phyloP scores from a whole-genome alignment of 2,329 filamentous ascomycete species.

The Cercospora zeae-maydis region DNA sequence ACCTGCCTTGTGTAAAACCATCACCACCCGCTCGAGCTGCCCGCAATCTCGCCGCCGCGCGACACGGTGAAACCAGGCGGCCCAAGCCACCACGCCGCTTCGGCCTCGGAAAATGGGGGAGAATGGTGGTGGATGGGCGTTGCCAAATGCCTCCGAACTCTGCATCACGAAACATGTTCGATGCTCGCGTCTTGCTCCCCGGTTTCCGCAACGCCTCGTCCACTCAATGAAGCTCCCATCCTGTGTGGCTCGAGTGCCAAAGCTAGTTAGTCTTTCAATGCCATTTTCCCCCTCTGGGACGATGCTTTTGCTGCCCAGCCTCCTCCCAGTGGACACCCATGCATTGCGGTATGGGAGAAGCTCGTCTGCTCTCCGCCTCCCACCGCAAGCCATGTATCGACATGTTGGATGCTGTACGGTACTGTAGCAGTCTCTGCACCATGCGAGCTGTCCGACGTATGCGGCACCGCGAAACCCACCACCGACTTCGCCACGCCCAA shows the following conservation, averaged over 20 bases:
- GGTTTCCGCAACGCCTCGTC: background rate
- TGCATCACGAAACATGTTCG: background rate
- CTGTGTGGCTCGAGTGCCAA: background rate
- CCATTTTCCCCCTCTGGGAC: background rate
- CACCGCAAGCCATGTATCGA: background rate
- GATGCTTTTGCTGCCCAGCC: background rate
- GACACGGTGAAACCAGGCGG: background rate
- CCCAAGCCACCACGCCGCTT: background rate
- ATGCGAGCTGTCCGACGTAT: background rate
- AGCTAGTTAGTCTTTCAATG: background rate
- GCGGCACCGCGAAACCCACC: background rate
- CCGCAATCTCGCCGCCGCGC: background rate
- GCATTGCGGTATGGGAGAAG: background rate
- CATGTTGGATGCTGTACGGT: too few species aligned
- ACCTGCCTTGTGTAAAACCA: background rate
- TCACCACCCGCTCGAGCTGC: slow-evolving; percentile 2
- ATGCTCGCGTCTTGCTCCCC: background rate
- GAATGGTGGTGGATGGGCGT: background rate
- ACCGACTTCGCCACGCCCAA: background rate
- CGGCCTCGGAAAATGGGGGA: background rate
- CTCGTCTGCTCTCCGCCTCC: background rate
- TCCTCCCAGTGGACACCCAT: background rate
- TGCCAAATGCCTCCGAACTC: background rate
- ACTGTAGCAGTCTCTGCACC: background rate
- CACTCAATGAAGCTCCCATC: background rate